Conservation (phyloP, 129 eudicot genomes). For the Flaveria bidentis region DNA sequence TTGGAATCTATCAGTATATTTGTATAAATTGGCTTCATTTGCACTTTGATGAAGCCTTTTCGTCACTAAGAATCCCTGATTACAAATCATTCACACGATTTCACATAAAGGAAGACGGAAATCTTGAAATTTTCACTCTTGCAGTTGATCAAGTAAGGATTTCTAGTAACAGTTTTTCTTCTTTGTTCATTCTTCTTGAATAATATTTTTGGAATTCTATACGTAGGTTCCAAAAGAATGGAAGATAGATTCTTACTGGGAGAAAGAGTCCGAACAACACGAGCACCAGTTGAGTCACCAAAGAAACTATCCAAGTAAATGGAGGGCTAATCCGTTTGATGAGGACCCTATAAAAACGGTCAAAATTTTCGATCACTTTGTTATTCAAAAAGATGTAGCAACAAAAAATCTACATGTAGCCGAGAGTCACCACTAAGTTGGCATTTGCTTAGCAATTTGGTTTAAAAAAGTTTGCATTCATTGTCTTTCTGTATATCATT, state of each 20-base stretch:
- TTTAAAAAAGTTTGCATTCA: constrained; percentile 13
- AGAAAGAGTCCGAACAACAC: constrained; percentile 53
- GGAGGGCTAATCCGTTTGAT: constrained; percentile 61
- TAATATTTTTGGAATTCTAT: not conserved
- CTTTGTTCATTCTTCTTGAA: not conserved
- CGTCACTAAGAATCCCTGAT: constrained; percentile 89
- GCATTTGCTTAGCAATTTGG: constrained; percentile 12
- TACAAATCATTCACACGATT: constrained; percentile 94
- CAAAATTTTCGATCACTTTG: constrained; percentile 75
- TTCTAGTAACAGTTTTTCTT: not conserved
- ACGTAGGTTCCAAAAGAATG: constrained; percentile 93
- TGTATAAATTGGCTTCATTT: constrained; percentile 94
- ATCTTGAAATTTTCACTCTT: constrained; percentile 88
- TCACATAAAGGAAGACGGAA: constrained; percentile 64
- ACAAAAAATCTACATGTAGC: constrained; percentile 42
- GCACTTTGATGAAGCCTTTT: constrained; percentile 96
- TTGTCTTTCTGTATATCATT: constrained; percentile 15
- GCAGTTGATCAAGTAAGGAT: constrained; percentile 84
- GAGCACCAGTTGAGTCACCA: constrained; percentile 47
- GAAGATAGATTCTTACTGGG: constrained; percentile 94
- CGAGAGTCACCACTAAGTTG: constrained; percentile 27
- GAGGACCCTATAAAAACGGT: constrained; percentile 82
- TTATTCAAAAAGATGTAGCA: constrained; percentile 41
- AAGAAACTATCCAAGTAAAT: constrained; percentile 78
- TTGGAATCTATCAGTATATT: constrained; percentile 89